phyloP scores from a whole-genome alignment of 208 protist genomes.

The Entamoeba histolytica region DNA sequence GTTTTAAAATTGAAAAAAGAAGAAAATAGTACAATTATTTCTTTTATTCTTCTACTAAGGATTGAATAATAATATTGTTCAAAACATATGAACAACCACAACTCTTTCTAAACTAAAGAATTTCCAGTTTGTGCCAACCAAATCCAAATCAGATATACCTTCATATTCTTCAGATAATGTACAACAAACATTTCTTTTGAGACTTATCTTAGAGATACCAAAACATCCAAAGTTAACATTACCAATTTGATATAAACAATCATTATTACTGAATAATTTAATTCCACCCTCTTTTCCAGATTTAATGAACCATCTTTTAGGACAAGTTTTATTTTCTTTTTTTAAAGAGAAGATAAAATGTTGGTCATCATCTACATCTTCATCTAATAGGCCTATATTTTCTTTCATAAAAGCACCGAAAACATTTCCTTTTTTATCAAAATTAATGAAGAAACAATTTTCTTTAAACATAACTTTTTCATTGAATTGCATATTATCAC shows the following conservation, averaged over 20 bases:
- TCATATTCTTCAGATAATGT: not conserved
- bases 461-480: not conserved
- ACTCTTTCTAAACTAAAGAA: not conserved
- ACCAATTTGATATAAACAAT: not conserved
- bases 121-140: not conserved
- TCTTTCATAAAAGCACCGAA: not conserved
- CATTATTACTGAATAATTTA: not conserved
- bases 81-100: not conserved
- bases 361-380: not conserved
- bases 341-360: not conserved
- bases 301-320: not conserved
- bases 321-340: not conserved
- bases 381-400: not conserved
- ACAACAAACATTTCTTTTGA: not conserved
- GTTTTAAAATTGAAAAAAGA: too few species aligned
- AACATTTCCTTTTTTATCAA: not conserved
- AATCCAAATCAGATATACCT: not conserved
- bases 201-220: not conserved
- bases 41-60: too few species aligned
- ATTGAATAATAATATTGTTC: too few species aligned
- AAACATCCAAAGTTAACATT: not conserved
- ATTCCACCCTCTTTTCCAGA: not conserved
- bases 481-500: not conserved
- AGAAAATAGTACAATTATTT: too few species aligned
- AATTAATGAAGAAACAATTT: conserved; percentile 11